Evolutionary conservation across 1,284 basidiomycete genomes (phyloP), one percentile per base, ranked within the genome.

Genomic region (Ganoderma resinaceum): DNA sequence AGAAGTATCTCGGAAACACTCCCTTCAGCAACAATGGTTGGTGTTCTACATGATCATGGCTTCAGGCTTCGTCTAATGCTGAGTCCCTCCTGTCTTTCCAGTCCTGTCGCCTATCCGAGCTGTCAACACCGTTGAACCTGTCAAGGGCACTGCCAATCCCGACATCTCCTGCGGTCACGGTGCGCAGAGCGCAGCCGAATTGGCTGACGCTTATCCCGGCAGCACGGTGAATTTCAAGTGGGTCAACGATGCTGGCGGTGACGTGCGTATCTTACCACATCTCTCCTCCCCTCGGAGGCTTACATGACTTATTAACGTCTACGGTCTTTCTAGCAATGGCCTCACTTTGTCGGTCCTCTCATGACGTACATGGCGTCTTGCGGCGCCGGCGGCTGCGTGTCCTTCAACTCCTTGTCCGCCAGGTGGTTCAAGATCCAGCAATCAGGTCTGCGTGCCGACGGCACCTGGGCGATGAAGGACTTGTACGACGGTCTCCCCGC

Each of bases 281-380:
- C 29, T 12, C 20, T 2, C 29, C 29, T 3, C 18, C 18, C 29
- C 6, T 18, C 29, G 8, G 3, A 12, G 6, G 29, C 58, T 23
- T 58, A 52, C n/a, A 12, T 35, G 23, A 16, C 29, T 53, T 12
- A 16, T 5, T 35, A 57, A 16, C 14, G 0, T 49, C 23, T 14
- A 12, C 46, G 26, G 23, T 16, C 20, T 11, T 33, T 18, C 46
- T 29, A 58, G 33, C 72, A 83, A 90, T 74, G 89, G 76, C 70
- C 69, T 16, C 76, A 77, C 71, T 69, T 73, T 37, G 68, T 81
- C 29, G 91, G 91, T 12, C 91, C 91, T 0, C 80, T 92, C 76
- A 80, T 92, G 76, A 89, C 88, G 43, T 93, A 93, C 77, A 83
- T 93, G 84, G 85, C 90, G 0, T 81, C 84, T 20, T 93, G 91